Percentiles rank a stretch among this genome's conserved stretches.
phyloP scores from a whole-genome alignment of 768 basidiomycete species.

The Mycena maculata region DNA sequence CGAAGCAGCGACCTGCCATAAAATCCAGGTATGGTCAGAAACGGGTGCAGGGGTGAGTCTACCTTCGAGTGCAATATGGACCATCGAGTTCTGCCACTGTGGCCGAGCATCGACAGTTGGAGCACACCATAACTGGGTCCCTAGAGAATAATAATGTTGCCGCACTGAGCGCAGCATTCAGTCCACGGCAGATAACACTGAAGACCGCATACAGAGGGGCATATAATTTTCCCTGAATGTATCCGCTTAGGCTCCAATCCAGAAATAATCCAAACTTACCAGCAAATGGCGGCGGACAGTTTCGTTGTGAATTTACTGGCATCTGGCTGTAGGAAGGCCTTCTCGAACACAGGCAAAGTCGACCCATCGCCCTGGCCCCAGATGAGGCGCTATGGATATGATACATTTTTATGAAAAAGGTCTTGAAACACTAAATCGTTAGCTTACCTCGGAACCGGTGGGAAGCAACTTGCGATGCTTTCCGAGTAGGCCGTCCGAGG shows the following conservation, averaged over 20 bases:
- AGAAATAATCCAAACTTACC: slow-evolving; percentile 49
- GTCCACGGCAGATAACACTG: background rate
- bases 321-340: slow-evolving; percentile 46
- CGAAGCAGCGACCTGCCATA: slow-evolving; percentile 62
- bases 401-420: background rate
- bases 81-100: slow-evolving; percentile 68
- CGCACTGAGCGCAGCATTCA: slow-evolving; percentile 53
- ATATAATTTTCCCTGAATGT: slow-evolving; percentile 73
- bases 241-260: background rate
- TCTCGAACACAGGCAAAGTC: slow-evolving; percentile 62
- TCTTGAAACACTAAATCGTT: background rate
- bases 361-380: slow-evolving; percentile 72
- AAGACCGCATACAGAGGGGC: slow-evolving; percentile 61
- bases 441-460: slow-evolving; percentile 59
- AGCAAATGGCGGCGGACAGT: slow-evolving; percentile 68
- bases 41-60: background rate
- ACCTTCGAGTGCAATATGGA: slow-evolving; percentile 74
- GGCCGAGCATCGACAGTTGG: slow-evolving; percentile 73
- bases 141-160: slow-evolving; percentile 67
- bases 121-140: slow-evolving; percentile 72
- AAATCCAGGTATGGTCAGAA: background rate
- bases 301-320: slow-evolving; percentile 50
- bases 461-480: slow-evolving; percentile 76
- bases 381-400: slow-evolving; percentile 51
- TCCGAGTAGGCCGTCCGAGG: slow-evolving; percentile 61